Percentiles rank a stretch among this genome's conserved stretches.
phyloP scores from a whole-genome alignment of 2,329 filamentous ascomycete genomes.

The Aspergillus thermomutatus region DNA sequence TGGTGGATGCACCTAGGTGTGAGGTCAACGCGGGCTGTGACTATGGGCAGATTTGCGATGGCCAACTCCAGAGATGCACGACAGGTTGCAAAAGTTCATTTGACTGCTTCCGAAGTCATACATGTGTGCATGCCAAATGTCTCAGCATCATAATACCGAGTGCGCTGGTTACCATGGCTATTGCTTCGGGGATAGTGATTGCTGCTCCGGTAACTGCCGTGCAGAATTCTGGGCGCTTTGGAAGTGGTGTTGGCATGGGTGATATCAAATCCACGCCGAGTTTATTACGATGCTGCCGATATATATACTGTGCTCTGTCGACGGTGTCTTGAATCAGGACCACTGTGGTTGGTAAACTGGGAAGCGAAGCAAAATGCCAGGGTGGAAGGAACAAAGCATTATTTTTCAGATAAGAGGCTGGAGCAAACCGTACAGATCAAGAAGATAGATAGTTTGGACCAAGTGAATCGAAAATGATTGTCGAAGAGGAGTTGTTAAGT shows the following conservation, averaged over 20 bases:
- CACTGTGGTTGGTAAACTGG: neutral
- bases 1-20: neutral
- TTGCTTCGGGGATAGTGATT: neutral
- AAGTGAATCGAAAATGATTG: neutral
- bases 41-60: constrained; percentile 3
- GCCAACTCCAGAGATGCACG: neutral
- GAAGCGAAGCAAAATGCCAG: neutral
- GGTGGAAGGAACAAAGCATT: neutral
- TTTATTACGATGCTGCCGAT: neutral
- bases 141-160: neutral
- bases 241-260: neutral
- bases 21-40: constrained; percentile 1
- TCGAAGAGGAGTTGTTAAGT: neutral
- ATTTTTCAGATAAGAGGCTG: neutral
- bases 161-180: neutral
- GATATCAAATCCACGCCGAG: too few relatives aligned
- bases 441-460: neutral
- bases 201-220: neutral
- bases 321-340: too few relatives aligned
- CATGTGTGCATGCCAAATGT: neutral
- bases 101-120: constrained; percentile 5
- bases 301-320: neutral
- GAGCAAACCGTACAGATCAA: neutral
- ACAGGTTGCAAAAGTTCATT: constrained; percentile 1
- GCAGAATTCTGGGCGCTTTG: neutral